Evolutionary conservation across 805 yeast species (phyloP), one percentile per base, ranked within the genome.

Genomic region (Kregervanrija delftensis): DNA sequence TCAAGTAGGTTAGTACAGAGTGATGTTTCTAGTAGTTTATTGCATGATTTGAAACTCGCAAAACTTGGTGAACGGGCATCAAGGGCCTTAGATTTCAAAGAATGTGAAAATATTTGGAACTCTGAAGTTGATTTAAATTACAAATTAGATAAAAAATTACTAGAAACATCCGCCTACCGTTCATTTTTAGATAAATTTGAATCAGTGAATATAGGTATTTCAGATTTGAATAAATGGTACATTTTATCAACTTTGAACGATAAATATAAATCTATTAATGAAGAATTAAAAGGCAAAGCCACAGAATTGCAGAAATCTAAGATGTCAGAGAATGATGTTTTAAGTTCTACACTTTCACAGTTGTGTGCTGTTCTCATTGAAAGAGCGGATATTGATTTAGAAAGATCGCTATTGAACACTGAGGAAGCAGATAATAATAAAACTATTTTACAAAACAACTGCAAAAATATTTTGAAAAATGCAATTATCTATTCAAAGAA

Each of bases 371-470:
- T 76, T 1, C 52, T 68, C 31, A 70, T 75, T n/a, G 77, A 74
- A 31, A 61, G 81, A 40, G 69, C 77, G 1, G 82, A 77, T 52
- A 65, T 76, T 3, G 81, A 75, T 44, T 52, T 73, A 11, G 79
- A 74, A 53, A 60, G 81, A 44, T 60, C 71, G n/a, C 67, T 63
- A 38, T 31, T 73, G 3, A 41, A 54, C 0, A 48, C 43, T 22
- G 64, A 61, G 9, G 56, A 61, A 17, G 67, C 74, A 0, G 46
- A 48, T 2, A 61, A 62, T 12, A 63, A 65, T 50, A 46, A 47
- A 14, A 49, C 46, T 2, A 53, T 71, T 1, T 56, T 77, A 14
- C 45, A 61, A 6, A 56, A 60, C 11, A 77, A 77, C 45, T 57
- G 68, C 38, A 67, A 61, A 36, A 69, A 66, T 3, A 61, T 75